Percentiles rank a stretch among this genome's conserved stretches.
These are phyloP conservation scores for Colletotrichum cuscutae DNA, from an alignment of 2,329 filamentous ascomycete species.

Conservation along the genomic window DNA sequence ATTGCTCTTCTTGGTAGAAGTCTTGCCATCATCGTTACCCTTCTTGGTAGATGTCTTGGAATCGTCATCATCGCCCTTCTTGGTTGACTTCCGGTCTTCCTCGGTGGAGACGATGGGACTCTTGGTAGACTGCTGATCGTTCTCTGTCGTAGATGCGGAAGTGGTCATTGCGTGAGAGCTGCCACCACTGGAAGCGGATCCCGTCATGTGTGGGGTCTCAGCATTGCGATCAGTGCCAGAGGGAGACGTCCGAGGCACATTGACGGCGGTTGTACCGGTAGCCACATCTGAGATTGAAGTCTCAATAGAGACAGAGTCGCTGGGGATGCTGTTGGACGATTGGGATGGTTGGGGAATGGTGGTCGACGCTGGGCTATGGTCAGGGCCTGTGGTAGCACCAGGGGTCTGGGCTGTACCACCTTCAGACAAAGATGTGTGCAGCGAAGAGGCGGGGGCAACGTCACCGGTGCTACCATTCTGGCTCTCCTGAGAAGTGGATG, in stretches of 20 bases:
- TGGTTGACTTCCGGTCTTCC: neutral
- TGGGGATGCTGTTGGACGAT: neutral
- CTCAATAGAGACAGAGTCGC: too few species aligned
- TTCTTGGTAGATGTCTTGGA: too few species aligned
- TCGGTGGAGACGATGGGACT: neutral
- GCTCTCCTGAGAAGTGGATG: neutral
- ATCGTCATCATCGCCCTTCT: neutral
- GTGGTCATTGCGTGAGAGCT: neutral
- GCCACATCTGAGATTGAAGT: too few species aligned
- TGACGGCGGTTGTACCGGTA: too few species aligned
- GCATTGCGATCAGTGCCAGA: neutral
- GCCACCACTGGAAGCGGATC: neutral
- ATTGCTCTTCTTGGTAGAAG: neutral
- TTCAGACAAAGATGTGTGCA: neutral
- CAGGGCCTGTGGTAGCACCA: neutral
- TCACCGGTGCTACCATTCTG: neutral
- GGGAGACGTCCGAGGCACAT: neutral
- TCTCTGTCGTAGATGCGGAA: too few species aligned
- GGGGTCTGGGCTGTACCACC: slow-evolving; percentile 4
- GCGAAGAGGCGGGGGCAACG: neutral
- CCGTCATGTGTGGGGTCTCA: neutral
- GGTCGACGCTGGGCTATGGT: neutral
- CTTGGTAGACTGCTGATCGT: neutral
- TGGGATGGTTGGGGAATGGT: neutral
- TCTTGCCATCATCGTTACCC: neutral